phyloP scores from a whole-genome alignment of 2,329 filamentous ascomycete species.

The Ambrosiella xylebori region DNA sequence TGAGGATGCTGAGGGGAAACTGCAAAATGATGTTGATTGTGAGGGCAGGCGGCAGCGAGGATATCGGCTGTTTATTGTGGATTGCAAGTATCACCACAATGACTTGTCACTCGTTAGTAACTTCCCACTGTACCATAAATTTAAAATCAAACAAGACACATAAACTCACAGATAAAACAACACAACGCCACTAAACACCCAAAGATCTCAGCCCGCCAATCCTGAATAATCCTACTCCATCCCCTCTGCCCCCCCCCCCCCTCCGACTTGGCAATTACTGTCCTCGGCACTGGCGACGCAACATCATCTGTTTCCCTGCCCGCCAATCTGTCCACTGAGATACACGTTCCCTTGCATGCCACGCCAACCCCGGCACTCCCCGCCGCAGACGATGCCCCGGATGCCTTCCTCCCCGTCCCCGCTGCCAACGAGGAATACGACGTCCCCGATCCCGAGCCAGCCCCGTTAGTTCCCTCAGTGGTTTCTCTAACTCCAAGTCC shows the following conservation, averaged over 20 bases:
- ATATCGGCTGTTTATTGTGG: constrained; percentile 15
- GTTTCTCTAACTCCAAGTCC: no score
- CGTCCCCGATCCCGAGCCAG: background rate
- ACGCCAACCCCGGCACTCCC: background rate
- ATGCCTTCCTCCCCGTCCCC: background rate
- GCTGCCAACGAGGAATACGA: no score
- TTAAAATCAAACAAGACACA: background rate
- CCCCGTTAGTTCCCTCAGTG: no score
- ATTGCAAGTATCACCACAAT: constrained; percentile 10
- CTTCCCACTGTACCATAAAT: background rate
- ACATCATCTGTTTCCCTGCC: background rate
- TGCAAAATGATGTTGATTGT: constrained; percentile 19
- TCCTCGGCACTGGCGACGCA: constrained; percentile 1
- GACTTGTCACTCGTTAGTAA: background rate
- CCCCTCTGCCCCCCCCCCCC: background rate
- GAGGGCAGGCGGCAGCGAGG: constrained; percentile 15
- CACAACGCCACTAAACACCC: constrained; percentile 3
- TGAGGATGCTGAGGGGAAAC: constrained; percentile 17
- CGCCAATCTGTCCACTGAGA: background rate
- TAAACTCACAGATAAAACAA: constrained; percentile 5
- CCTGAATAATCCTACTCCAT: background rate
- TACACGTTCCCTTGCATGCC: background rate
- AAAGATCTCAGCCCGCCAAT: constrained; percentile 6
- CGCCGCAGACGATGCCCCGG: background rate
- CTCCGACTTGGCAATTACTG: constrained; percentile 3